A percentile compares a stretch with the other conserved stretches of the same genome.
Conservation (phyloP, 2,329 filamentous ascomycete species). For the Blumeria graminis region DNA sequence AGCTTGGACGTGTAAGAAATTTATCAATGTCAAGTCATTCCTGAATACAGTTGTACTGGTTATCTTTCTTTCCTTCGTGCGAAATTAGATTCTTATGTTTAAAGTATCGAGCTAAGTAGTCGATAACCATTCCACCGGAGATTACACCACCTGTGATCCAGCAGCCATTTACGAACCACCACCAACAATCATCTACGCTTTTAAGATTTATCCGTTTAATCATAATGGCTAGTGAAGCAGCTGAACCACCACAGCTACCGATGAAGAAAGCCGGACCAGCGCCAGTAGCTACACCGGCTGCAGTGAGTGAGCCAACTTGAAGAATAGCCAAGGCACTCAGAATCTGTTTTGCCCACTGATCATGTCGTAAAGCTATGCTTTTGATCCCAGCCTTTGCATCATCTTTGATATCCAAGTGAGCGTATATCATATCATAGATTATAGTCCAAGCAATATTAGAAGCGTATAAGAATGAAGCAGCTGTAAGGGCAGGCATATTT, state of each 20-base stretch:
- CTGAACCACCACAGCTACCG: conserved; percentile 40
- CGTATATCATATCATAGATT: conserved; percentile 81
- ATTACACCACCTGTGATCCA: conserved; percentile 42
- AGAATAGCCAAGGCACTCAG: conserved; percentile 42
- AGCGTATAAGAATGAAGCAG: conserved; percentile 45
- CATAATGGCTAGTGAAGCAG: conserved; percentile 37
- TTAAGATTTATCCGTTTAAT: conserved; percentile 42
- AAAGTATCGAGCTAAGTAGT: conserved; percentile 30
- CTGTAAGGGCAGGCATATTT: conserved; percentile 34
- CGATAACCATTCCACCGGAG: conserved; percentile 29
- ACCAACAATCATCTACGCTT: conserved; percentile 44
- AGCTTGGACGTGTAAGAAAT: too few species aligned
- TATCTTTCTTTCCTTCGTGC: too few species aligned
- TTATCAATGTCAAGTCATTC: too few species aligned
- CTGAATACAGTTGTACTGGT: too few species aligned
- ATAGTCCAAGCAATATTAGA: conserved; percentile 73
- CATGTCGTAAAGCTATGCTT: conserved; percentile 62
- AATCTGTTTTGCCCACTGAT: conserved; percentile 52
- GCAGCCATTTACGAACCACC: conserved; percentile 52
- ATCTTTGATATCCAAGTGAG: conserved; percentile 75
- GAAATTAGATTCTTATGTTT: neutral
- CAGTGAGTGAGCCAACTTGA: conserved; percentile 45
- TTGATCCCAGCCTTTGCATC: conserved; percentile 74
- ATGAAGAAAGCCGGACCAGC: conserved; percentile 44
- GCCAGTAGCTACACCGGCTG: conserved; percentile 42